Conservation (phyloP, 2,329 filamentous ascomycete genomes). For the Orbilia oligospora region DNA sequence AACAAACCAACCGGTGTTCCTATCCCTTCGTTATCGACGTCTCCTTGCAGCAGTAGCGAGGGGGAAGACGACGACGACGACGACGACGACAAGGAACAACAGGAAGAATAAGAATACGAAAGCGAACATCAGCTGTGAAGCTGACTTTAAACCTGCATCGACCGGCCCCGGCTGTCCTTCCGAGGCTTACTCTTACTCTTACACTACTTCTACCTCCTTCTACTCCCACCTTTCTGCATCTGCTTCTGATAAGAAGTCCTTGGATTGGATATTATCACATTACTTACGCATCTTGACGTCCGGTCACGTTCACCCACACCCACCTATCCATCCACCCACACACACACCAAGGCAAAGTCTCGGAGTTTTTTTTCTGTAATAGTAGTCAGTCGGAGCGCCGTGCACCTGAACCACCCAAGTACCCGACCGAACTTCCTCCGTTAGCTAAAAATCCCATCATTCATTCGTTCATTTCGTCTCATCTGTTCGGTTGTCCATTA, state of each 20-base stretch:
- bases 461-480: constrained; percentile 9
- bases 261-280: constrained; percentile 15
- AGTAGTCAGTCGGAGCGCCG: constrained; percentile 18
- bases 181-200: constrained; percentile 4
- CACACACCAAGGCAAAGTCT: not conserved
- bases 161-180: not conserved
- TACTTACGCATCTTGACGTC: constrained; percentile 14
- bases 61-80: constrained; percentile 8
- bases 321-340: not conserved
- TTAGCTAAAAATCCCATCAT: not conserved
- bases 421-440: constrained; percentile 16
- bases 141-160: constrained; percentile 1
- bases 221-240: not conserved
- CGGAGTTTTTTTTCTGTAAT: constrained; percentile 3
- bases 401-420: constrained; percentile 9
- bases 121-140: constrained; percentile 1
- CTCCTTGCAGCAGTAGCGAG: constrained; percentile 20
- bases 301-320: constrained; percentile 25
- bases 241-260: constrained; percentile 1
- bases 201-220: too few relatives aligned
- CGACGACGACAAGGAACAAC: not conserved
- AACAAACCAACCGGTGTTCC: not conserved
- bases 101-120: not conserved
- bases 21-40: constrained; percentile 15
- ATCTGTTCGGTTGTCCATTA: constrained; percentile 11